These are phyloP conservation scores for Castanea mollissima DNA, from an alignment of 306 rosid species.

Conservation along the genomic window DNA sequence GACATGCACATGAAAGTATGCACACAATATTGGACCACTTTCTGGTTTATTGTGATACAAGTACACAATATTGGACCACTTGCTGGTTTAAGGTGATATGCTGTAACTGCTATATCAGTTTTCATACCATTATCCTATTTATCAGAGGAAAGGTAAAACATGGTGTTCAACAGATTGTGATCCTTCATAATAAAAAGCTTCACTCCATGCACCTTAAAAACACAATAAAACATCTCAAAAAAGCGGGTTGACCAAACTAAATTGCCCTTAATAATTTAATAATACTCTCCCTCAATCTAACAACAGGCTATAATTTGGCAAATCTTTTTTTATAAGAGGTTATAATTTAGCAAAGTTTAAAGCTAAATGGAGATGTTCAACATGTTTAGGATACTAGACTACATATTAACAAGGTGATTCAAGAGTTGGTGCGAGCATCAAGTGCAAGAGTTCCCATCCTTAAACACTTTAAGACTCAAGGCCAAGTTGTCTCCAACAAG, in stretches of 20 bases:
- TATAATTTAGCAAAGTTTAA: background rate
- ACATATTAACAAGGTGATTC: background rate
- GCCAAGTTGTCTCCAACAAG: no score
- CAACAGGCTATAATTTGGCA: background rate
- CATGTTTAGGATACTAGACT: background rate
- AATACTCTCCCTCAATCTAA: background rate
- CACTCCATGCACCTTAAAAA: background rate
- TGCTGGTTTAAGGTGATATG: background rate
- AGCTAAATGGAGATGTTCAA: background rate
- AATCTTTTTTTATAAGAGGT: no score
- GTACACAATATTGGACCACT: background rate
- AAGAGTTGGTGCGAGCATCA: no score
- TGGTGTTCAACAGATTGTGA: background rate
- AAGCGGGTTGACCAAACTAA: background rate
- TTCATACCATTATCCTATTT: background rate
- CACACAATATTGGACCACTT: background rate
- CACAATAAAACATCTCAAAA: background rate
- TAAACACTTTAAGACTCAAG: no score
- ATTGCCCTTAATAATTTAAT: background rate
- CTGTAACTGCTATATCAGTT: background rate
- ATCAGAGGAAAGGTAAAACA: background rate
- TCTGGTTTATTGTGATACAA: background rate
- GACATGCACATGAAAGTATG: background rate
- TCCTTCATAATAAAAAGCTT: background rate
- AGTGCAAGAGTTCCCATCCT: no score